These are phyloP conservation scores for Phytopythium chamaehyphon DNA, from an alignment of 352 stramenopile genomes.

Conservation along the genomic window DNA sequence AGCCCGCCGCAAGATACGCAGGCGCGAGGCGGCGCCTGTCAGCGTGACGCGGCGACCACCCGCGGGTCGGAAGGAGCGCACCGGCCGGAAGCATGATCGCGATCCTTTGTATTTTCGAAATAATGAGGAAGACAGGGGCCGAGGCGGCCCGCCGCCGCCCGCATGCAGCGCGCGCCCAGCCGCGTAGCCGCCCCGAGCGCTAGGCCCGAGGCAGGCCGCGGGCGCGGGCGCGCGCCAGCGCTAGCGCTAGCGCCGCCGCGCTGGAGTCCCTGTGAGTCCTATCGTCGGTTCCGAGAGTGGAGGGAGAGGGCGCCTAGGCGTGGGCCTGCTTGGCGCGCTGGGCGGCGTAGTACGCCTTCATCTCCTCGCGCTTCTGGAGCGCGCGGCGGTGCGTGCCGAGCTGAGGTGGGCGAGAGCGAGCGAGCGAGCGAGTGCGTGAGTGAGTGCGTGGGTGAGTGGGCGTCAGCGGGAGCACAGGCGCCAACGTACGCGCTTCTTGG, in stretches of 20 bases:
- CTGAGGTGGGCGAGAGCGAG: conserved; percentile 32
- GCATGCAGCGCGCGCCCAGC: conserved; percentile 13
- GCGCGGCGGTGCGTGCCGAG: conserved; percentile 98
- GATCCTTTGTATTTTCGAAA: conserved; percentile 74
- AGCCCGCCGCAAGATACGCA: no score
- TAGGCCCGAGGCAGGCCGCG: no score
- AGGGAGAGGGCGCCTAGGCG: conserved; percentile 40
- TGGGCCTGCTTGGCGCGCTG: conserved; percentile 94
- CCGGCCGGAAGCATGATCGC: conserved; percentile 50
- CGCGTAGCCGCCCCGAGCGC: background rate
- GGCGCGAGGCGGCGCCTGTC: no score
- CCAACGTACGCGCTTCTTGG: conserved; percentile 92
- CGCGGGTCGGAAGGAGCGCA: conserved; percentile 7
- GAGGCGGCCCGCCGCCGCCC: conserved; percentile 12
- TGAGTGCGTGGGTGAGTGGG: conserved; percentile 12
- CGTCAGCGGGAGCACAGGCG: background rate
- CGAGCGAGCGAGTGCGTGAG: no score
- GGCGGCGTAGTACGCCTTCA: conserved; percentile 97
- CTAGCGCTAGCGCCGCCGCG: background rate
- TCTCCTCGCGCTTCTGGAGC: conserved; percentile 98
- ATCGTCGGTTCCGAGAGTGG: conserved; percentile 29
- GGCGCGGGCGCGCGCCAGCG: no score
- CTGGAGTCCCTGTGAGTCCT: conserved; percentile 14
- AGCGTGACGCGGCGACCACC: no score
- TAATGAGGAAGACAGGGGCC: conserved; percentile 59